Evolutionary conservation across 2,329 filamentous ascomycete genomes (phyloP).

Genomic region (Epichloe elymi): DNA sequence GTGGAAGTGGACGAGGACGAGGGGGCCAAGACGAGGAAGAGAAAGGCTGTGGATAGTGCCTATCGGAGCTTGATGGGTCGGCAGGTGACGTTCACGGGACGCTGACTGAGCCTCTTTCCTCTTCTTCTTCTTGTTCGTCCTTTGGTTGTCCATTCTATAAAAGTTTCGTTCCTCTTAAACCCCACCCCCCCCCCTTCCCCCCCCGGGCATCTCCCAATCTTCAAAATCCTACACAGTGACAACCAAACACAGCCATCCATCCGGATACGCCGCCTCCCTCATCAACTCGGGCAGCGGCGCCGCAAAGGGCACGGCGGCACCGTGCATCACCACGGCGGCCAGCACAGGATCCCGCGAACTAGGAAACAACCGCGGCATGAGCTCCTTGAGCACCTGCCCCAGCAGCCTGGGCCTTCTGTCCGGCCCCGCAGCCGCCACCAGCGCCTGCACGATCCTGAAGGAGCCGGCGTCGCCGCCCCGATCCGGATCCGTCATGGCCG

Average conservation of each 20-base stretch:
- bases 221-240: conserved; percentile 49
- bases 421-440: conserved; percentile 40
- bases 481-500: background rate
- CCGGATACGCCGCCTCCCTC: conserved; percentile 70
- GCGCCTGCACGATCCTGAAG: conserved; percentile 63
- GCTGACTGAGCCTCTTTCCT: background rate
- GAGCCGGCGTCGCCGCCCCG: conserved; percentile 26
- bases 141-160: too few relatives aligned
- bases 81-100: conserved; percentile 49
- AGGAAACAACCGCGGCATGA: conserved; percentile 75
- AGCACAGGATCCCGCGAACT: conserved; percentile 73
- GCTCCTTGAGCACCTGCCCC: conserved; percentile 60
- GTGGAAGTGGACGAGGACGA: conserved; percentile 27
- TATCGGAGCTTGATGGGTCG: conserved; percentile 64
- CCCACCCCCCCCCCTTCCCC: background rate
- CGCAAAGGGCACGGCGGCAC: conserved; percentile 65
- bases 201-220: background rate
- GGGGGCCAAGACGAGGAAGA: conserved; percentile 46
- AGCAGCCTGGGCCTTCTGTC: conserved; percentile 37
- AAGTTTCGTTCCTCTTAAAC: too few relatives aligned
- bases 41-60: conserved; percentile 67
- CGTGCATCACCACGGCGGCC: conserved; percentile 76
- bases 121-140: too few relatives aligned
- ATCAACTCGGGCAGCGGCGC: conserved; percentile 75
- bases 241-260: conserved; percentile 81